Base-by-base conservation (phyloP, 179 eudicot genomes). In the Heliamphora pulchella region DNA sequence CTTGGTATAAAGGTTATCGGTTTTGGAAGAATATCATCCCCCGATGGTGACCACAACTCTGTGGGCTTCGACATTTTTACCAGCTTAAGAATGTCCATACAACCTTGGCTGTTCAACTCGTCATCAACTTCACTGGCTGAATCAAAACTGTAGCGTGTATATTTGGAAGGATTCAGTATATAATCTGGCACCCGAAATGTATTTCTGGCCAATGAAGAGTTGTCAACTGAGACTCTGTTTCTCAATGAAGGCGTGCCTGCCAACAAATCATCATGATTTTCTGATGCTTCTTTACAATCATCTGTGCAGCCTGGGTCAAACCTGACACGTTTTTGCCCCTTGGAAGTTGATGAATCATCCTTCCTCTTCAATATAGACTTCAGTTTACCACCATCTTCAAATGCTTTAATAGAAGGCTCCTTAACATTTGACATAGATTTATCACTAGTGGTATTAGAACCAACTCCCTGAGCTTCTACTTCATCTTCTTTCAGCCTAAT, bases 401-500 rank as follows among this genome's bases (percentile, higher is more conserved):
- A 54, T 66, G 81, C 15, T 39, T 41, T 15, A 79, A 71, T 20
- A 58, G 62, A 41, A n/a, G 79, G 64, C 80, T 76, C 75, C 59
- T 81, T 81, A 47, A 74, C 69, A n/a, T 48, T 41, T 15, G 81
- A 48, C 15, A 66, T 53, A 15, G 79, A 75, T 72, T 73, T 67
- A 54, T 82, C 74, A 50, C 83, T 48, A 59, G 73, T 74, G 11
- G 66, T 79, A 31, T 76, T 50, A 58, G 84, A 61, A 58, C 31
- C 55, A 22, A 22, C 20, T 61, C 50, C 5, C n/a, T 14, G 39
- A 44, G 85, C 82, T 80, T 86, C 90, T 55, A 80, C 87, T 43
- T 87, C 90, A 77, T 91, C 93, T 89, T 91, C 97, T 78, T 82
- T 83, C 61, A 90, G 89, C 80, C 94, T 80, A 43, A 82, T 79